Base-by-base conservation (phyloP, 495 filamentous ascomycete species). In the Hypomontagnella monticulosa region DNA sequence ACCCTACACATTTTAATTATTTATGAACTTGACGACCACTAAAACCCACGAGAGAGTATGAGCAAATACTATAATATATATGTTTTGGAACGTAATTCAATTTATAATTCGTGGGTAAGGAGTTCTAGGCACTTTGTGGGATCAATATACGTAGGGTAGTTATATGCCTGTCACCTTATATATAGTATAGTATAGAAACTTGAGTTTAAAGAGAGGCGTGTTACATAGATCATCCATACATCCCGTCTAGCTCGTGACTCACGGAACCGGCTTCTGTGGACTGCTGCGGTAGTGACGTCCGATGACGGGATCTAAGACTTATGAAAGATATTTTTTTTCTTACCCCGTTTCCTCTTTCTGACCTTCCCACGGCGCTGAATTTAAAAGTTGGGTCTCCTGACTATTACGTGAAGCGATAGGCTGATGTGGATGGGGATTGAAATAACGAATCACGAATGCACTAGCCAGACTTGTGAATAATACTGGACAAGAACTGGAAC, bases 241-340 rank as follows among this genome's bases (percentile, higher is more conserved):
- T 3, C 30, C 43, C 43, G 30, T 44, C 32, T 20, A 16, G 20
- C 50, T 30, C 53, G 53, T 68, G 54, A 68, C 54, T 68, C 65
- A 63, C 30, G 49, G 43, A 27, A n/a, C n/a, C n/a, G n/a, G n/a
- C n/a, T n/a, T n/a, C n/a, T n/a, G 23, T 3, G 23, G 23, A 6
- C 23, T 27, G 23, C 10, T 38, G 8, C 15, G 12, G 23, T 53
- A 59, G 41, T 44, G 49, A 54, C 18, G 53, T 68, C 65, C 58
- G 59, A 68, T 68, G 58, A 68, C 65, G 65, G 65, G 65, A 59
- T 62, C 37, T 55, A 19, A 50, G 47, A 27, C 23, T 18, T 23
- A 38, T 42, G 52, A 44, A 51, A 48, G 27, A 55, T 43, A 15
- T n/a, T 23, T 43, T 49, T 58, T 53, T 42, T 32, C 5, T 18